Base-by-base conservation (phyloP, 345 rosid species). In the Eucalyptus albens region DNA sequence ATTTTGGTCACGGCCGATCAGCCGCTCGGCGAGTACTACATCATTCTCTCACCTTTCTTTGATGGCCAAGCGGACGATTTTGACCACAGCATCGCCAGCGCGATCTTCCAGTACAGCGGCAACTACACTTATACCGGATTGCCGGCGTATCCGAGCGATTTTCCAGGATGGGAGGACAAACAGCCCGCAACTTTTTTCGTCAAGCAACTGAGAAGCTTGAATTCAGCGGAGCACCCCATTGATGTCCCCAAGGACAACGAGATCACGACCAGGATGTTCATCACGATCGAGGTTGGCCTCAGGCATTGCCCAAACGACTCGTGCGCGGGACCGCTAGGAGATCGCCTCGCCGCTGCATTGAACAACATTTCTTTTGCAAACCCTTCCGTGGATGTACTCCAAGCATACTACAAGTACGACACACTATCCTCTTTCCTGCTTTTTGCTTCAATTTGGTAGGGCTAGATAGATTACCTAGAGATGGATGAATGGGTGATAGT, bases 381-480 rank as follows among this genome's bases (percentile, higher is more conserved):
- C 40, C 95, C 94, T 1, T 31, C 90, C 7, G 80, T 89, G 31
- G 92, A 93, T 65, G 40, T 93, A 2, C 62, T 94, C 80, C 94
- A 94, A 91, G 95, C 95, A 33, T 91, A 92, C 47, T 88, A 92
- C 92, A 87, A 87, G 93, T 90, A 92, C 40, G 44, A n/a, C 21
- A 15, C 26, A 5, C 33, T 55, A 37, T 47, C 40, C 27, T 59
- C 65, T 59, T 59, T 26, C 45, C 14, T 80, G 86, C 86, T 80
- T 16, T 21, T 56, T 21, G 19, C 60, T 19, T 55, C 60, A 55
- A 55, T 51, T 51, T 51, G 55, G 1, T 17, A 51, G 55, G 22
- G 55, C 9, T 51, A 51, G 22, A 51, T 51, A 1, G 55, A 51
- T 51, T 2, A 51, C 22, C 21, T 16, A 51, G 55, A 51, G 22